Percentiles rank a stretch among this genome's conserved stretches.
Conservation (phyloP, 371 early-diverging fungal species). For the Nematocida major region DNA sequence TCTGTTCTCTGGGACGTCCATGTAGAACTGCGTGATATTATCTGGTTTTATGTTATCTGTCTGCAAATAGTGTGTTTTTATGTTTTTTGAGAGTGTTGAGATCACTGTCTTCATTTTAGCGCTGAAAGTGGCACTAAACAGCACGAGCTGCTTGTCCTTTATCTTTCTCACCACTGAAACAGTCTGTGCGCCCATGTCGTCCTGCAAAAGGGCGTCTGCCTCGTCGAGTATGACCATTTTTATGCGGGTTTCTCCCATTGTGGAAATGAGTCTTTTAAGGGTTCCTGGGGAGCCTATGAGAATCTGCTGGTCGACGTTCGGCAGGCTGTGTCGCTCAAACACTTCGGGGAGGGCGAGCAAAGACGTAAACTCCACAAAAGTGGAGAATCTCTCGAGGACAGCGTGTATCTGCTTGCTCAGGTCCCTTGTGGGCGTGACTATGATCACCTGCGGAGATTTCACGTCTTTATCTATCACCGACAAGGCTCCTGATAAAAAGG, state of each 20-base stretch:
- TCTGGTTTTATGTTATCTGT: conserved; percentile 79
- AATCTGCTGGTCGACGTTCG: conserved; percentile 67
- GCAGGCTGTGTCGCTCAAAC: conserved; percentile 55
- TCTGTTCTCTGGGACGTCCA: conserved; percentile 73
- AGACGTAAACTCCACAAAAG: conserved; percentile 71
- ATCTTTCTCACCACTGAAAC: conserved; percentile 64
- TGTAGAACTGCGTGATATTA: conserved; percentile 86
- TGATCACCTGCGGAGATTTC: conserved; percentile 66
- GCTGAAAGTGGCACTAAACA: conserved; percentile 89
- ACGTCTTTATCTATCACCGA: not conserved
- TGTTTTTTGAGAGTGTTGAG: conserved; percentile 70
- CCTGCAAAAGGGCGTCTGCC: conserved; percentile 62
- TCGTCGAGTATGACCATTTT: conserved; percentile 63
- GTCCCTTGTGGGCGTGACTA: conserved; percentile 89
- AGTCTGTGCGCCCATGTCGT: conserved; percentile 69
- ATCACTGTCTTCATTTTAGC: conserved; percentile 73
- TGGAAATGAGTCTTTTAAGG: conserved; percentile 67
- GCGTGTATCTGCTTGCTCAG: conserved; percentile 85
- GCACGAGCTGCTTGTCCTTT: conserved; percentile 67
- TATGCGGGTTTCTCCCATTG: conserved; percentile 34
- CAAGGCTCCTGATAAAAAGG: conserved; percentile 64
- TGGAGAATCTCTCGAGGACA: conserved; percentile 77
- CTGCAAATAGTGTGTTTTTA: conserved; percentile 73
- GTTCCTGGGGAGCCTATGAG: conserved; percentile 87
- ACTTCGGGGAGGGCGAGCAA: conserved; percentile 73